Conservation (phyloP, 768 basidiomycete genomes). For the Macrolepiota albuminosa region DNA sequence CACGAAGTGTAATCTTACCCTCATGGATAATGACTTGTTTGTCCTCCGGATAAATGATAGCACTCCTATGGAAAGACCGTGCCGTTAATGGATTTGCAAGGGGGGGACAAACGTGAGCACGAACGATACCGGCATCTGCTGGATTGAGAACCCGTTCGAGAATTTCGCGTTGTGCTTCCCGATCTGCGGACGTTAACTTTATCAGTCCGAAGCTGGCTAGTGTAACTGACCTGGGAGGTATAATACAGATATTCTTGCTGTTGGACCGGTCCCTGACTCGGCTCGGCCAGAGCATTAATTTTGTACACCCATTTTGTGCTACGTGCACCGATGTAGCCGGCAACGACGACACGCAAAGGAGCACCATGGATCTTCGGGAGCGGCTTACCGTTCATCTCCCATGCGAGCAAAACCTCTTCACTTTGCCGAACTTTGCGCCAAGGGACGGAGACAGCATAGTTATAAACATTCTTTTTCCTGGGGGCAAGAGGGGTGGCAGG, state of each 20-base stretch:
- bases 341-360: constrained; percentile 45
- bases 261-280: constrained; percentile 50
- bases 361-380: constrained; percentile 48
- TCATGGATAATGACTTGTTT: constrained; percentile 44
- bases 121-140: constrained; percentile 55
- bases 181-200: constrained; percentile 23
- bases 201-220: not conserved
- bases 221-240: constrained; percentile 34
- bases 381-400: constrained; percentile 47
- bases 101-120: constrained; percentile 16
- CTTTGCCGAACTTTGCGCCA: constrained; percentile 41
- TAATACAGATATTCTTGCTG: constrained; percentile 51
- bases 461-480: constrained; percentile 31
- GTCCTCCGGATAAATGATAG: constrained; percentile 40
- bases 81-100: not conserved
- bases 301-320: constrained; percentile 50
- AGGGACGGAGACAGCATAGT: constrained; percentile 44
- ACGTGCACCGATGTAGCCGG: constrained; percentile 52
- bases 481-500: not conserved
- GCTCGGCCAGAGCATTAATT: constrained; percentile 44
- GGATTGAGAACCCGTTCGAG: constrained; percentile 53
- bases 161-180: constrained; percentile 50
- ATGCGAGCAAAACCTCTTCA: constrained; percentile 48
- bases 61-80: constrained; percentile 30
- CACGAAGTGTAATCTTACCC: constrained; percentile 38